phyloP scores from a whole-genome alignment of 495 filamentous ascomycete genomes.

The Talaromyces wortmannii region DNA sequence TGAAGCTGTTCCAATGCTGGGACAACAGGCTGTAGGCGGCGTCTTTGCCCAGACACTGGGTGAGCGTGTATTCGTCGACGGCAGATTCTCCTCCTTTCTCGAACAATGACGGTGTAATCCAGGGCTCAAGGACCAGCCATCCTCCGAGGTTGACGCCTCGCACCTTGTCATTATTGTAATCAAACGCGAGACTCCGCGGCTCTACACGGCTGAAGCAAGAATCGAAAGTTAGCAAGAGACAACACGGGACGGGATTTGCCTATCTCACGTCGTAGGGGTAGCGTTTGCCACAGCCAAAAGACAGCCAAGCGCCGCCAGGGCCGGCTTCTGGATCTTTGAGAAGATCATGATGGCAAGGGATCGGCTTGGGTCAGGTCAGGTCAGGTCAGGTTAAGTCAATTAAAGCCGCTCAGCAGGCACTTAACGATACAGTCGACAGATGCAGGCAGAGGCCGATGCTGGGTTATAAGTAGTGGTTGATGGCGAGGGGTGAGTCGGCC shows the following conservation, averaged over 20 bases:
- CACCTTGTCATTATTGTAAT: constrained; percentile 39
- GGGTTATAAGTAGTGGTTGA: neutral
- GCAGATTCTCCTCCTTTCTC: constrained; percentile 37
- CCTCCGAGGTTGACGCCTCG: constrained; percentile 53
- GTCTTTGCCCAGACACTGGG: constrained; percentile 39
- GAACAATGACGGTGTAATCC: constrained; percentile 64
- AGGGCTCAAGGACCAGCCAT: constrained; percentile 53
- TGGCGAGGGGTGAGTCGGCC: neutral
- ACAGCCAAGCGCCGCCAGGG: constrained; percentile 27
- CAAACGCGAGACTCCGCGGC: constrained; percentile 26
- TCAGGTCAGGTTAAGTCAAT: constrained; percentile 4
- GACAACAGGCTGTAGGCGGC: constrained; percentile 38
- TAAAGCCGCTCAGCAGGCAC: neutral
- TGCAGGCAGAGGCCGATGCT: neutral
- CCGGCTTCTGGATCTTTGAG: constrained; percentile 23
- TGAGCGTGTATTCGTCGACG: constrained; percentile 60
- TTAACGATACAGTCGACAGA: neutral
- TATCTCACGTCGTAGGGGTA: constrained; percentile 23
- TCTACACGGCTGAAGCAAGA: constrained; percentile 20
- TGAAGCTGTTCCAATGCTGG: constrained; percentile 57
- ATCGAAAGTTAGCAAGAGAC: neutral
- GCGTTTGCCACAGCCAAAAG: constrained; percentile 25
- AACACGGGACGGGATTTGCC: neutral
- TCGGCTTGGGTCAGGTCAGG: neutral
- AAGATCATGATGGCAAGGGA: constrained; percentile 23